Evolutionary conservation across 2,329 filamentous ascomycete species (phyloP), one percentile per base, ranked within the genome.

Genomic region (Xylaria sp.): DNA sequence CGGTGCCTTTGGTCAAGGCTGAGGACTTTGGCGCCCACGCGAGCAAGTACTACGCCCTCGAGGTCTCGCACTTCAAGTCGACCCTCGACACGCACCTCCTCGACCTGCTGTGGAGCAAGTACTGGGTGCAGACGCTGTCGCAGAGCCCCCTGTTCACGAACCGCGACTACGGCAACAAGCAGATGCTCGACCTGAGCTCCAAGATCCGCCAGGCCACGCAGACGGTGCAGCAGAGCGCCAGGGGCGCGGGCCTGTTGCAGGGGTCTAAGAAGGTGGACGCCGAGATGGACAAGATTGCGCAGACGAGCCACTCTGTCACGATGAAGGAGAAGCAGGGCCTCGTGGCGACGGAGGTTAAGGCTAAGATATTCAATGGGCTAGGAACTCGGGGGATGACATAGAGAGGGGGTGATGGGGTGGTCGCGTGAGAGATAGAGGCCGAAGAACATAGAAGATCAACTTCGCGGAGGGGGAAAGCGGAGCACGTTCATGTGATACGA

Each of bases 41-140:
- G 14, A 91, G 87, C 75, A 88, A 91, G 58, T 99, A 99, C 81
- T 99, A 99, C 78, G 84, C 90, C 14, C 85, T 99, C 5, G 91
- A 96, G 65, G 91, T 98, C 14, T 92, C 92, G 33, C 92, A 96
- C 78, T 99, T 92, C 84, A 98, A 98, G 80, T 95, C 92, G 67
- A 90, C 91, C 0, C 88, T 99, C 28, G 95, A 99, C 78, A 85
- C 89, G 1, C 90, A 93, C 71, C 84, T 99, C 23, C 83, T 99
- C 4, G 92, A 96, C 73, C 85, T 92, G 54, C 83, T 99, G 31
- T 98, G 95, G 95, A 97, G 97, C 82, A 98, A 98, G 78, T 99
- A 99, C 82, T 97, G 93, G 95, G 94, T 97, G 35, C 92, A 96
- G 73, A 99, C 95, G 5, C 85, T 99, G 19, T 96, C 92, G 33